phyloP scores from a whole-genome alignment of 495 filamentous ascomycete genomes.

The Hyaloscypha finlandica region DNA sequence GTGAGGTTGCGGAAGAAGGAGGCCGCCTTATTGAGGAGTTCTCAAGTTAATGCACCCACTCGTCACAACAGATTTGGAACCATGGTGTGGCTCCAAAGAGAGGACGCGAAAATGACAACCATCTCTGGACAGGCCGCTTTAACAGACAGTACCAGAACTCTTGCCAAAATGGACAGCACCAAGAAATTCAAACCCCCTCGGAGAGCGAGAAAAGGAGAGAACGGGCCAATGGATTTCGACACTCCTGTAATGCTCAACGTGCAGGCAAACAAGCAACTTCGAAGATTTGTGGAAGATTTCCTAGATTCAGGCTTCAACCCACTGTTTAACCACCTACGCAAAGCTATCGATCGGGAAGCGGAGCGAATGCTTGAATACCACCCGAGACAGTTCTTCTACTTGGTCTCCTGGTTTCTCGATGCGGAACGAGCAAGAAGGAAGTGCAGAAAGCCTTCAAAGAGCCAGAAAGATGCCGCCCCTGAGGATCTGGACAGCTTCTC shows the following conservation, averaged over 20 bases:
- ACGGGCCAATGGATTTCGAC: slow-evolving; percentile 74
- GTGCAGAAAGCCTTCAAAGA: slow-evolving; percentile 48
- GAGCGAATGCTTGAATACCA: slow-evolving; percentile 77
- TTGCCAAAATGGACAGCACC: slow-evolving; percentile 86
- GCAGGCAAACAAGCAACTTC: slow-evolving; percentile 68
- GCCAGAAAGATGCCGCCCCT: slow-evolving; percentile 41
- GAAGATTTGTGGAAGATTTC: slow-evolving; percentile 88
- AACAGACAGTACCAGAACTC: slow-evolving; percentile 35
- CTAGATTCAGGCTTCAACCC: slow-evolving; percentile 96
- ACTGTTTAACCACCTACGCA: slow-evolving; percentile 81
- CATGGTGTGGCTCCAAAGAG: slow-evolving; percentile 94
- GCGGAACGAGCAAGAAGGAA: slow-evolving; percentile 79
- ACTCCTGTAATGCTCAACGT: slow-evolving; percentile 66
- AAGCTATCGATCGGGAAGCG: slow-evolving; percentile 87
- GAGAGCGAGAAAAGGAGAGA: slow-evolving; percentile 61
- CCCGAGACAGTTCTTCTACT: slow-evolving; percentile 83
- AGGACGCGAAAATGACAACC: slow-evolving; percentile 76
- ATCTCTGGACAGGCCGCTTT: slow-evolving; percentile 87
- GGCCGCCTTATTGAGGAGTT: slow-evolving; percentile 72
- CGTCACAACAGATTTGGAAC: slow-evolving; percentile 94
- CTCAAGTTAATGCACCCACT: slow-evolving; percentile 78
- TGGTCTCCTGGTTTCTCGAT: slow-evolving; percentile 91
- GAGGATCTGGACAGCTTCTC: slow-evolving; percentile 78
- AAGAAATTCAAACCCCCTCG: slow-evolving; percentile 89
- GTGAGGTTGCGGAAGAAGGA: slow-evolving; percentile 74